Evolutionary conservation across 2,329 filamentous ascomycete genomes (phyloP).

Genomic region (Alternaria incomplexa): DNA sequence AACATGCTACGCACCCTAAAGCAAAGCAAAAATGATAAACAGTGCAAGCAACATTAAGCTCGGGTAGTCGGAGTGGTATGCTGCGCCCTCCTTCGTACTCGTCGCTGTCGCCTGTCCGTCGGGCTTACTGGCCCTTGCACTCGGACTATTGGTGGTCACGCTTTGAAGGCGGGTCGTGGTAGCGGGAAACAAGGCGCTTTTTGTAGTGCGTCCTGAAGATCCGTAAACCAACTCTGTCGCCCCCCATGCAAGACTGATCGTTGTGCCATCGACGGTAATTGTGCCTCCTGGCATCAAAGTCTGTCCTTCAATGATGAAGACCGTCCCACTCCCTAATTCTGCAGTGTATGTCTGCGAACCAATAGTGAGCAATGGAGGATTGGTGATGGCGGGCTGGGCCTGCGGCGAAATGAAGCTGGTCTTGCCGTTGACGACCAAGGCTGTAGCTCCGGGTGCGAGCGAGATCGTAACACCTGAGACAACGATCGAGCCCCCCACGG

Average conservation of each 20-base stretch:
- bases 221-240: conserved; percentile 48
- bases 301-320: conserved; percentile 47
- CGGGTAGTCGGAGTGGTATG: not conserved
- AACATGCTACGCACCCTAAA: not conserved
- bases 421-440: conserved; percentile 40
- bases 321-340: conserved; percentile 31
- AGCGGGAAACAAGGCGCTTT: conserved; percentile 48
- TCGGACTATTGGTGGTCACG: conserved; percentile 8
- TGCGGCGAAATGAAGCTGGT: conserved; percentile 38
- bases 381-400: conserved; percentile 24
- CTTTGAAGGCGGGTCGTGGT: conserved; percentile 34
- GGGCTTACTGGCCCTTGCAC: conserved; percentile 18
- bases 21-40: not conserved
- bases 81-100: conserved; percentile 4
- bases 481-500: conserved; percentile 46
- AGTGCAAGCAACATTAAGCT: not conserved
- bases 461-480: conserved; percentile 38
- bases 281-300: conserved; percentile 49
- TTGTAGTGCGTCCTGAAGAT: conserved; percentile 39
- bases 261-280: conserved; percentile 41
- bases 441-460: conserved; percentile 35
- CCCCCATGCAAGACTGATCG: conserved; percentile 41
- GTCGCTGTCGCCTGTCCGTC: conserved; percentile 17
- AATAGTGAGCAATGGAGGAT: conserved; percentile 42
- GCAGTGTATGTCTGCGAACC: conserved; percentile 39